Conservation (phyloP, 306 rosid genomes). For the Hylodesmum podocarpum region DNA sequence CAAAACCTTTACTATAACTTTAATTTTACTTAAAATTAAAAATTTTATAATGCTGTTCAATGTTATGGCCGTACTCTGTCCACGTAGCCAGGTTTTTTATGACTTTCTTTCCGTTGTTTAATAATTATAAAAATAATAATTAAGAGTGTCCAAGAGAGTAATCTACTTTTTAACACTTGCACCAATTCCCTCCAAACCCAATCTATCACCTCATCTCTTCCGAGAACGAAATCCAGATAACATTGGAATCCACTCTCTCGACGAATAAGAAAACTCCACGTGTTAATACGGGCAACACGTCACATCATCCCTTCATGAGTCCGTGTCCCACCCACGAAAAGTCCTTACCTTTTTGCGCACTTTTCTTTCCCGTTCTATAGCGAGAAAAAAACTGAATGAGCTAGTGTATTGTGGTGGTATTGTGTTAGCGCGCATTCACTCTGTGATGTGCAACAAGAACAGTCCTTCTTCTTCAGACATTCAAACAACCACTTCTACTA, state of each 20-base stretch:
- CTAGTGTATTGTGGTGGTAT: not conserved
- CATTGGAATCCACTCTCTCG: slow-evolving; percentile 50
- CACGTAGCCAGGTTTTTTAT: not conserved
- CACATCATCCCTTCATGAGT: slow-evolving; percentile 41
- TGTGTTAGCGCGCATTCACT: not conserved
- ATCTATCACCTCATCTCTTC: slow-evolving; percentile 38
- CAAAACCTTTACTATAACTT: too few species aligned
- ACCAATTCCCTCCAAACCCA: slow-evolving; percentile 16
- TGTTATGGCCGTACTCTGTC: too few species aligned
- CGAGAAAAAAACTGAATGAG: not conserved
- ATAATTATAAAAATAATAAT: too few species aligned
- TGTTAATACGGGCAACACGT: slow-evolving; percentile 32
- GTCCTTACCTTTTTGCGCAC: slow-evolving; percentile 27
- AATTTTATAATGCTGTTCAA: too few species aligned
- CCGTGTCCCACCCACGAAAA: slow-evolving; percentile 31
- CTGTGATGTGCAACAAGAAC: slow-evolving; percentile 56
- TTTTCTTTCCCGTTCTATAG: not conserved
- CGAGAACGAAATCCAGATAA: slow-evolving; percentile 77
- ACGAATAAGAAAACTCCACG: slow-evolving; percentile 45
- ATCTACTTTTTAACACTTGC: slow-evolving; percentile 9
- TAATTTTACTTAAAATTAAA: too few species aligned
- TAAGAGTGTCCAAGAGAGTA: not conserved
- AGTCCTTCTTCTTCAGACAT: slow-evolving; percentile 8
- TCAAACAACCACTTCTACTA: not conserved
- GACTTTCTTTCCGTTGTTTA: not conserved